Evolutionary conservation across 805 yeast genomes (phyloP), one percentile per base, ranked within the genome.

Genomic region (Wickerhamomyces silvicola): DNA sequence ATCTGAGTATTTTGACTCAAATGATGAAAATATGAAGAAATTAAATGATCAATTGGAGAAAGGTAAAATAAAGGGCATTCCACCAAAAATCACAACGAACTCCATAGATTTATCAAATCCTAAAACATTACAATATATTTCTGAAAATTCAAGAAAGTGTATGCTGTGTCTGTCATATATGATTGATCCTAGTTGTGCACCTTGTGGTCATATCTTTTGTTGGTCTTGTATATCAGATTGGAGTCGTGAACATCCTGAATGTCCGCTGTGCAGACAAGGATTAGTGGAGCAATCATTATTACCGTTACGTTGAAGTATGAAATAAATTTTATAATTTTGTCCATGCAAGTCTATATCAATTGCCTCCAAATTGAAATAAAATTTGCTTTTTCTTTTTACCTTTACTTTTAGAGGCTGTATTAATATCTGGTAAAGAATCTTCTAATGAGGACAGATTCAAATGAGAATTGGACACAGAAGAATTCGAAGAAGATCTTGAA

Each of bases 141-240:
- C 88, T 0, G 77, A 68, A 36, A 56, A 60, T 17, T 77, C 94
- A 1, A 66, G 97, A 32, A 66, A 70, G 25, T 90, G 98, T 52
- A 81, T 87, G 70, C 66, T 92, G 14, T 90, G 98, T 53, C 66
- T 90, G 16, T 78, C 82, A 7, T 66, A 70, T 11, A 83, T 90
- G 92, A 65, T 60, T 2, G 74, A 83, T 39, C 97, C 98, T 5
- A 65, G 95, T 1, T 74, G 84, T 38, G 86, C 95, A 0, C 72
- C 78, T 5, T 90, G 98, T 58, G 98, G 97, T 0, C 98, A 90
- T 54, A 36, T 85, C 11, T 90, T 84, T 55, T 90, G 98, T 58
- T 90, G 97, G 97, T 66, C 64, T 6, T 90, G 97, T 54, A 76
- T 87, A 5, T 67, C 77, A 6, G 94, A 83, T 45, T 90, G 97